Evolutionary conservation across 2,329 filamentous ascomycete species (phyloP).

Genomic region (Teratosphaeriaceae sp.): DNA sequence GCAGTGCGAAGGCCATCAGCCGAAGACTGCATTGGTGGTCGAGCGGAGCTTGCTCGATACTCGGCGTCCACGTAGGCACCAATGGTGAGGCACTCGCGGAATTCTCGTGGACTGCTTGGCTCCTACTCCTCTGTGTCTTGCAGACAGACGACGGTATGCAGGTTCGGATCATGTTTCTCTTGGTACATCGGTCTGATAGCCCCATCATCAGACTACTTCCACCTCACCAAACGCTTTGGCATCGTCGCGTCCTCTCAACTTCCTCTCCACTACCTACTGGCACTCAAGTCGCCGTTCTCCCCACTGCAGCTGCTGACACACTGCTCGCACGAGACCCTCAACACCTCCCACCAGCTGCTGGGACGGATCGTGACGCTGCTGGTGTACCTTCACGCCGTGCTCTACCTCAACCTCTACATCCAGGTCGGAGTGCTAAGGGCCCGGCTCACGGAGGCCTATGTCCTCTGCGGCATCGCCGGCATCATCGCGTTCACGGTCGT

Average conservation of each 20-base stretch:
- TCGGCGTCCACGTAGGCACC: slow-evolving; percentile 39
- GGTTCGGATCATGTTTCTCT: not conserved
- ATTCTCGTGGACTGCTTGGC: slow-evolving; percentile 45
- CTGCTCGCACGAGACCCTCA: slow-evolving; percentile 50
- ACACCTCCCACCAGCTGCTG: slow-evolving; percentile 51
- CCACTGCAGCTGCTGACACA: slow-evolving; percentile 47
- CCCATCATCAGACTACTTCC: slow-evolving; percentile 50
- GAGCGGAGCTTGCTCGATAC: slow-evolving; percentile 16
- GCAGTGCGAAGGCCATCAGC: not conserved
- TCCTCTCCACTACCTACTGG: slow-evolving; percentile 53
- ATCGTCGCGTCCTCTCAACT: slow-evolving; percentile 54
- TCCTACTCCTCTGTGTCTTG: slow-evolving; percentile 44
- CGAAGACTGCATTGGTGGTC: slow-evolving; percentile 30
- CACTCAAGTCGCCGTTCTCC: slow-evolving; percentile 45
- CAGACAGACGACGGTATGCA: slow-evolving; percentile 49
- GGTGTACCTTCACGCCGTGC: slow-evolving; percentile 44
- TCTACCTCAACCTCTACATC: slow-evolving; percentile 55
- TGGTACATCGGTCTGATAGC: not conserved
- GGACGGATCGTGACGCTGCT: slow-evolving; percentile 49
- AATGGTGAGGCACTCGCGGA: slow-evolving; percentile 45
- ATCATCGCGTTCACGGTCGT: slow-evolving; percentile 39
- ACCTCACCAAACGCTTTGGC: slow-evolving; percentile 56
- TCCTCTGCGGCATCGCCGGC: slow-evolving; percentile 49
- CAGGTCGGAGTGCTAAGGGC: slow-evolving; percentile 44
- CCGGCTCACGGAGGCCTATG: slow-evolving; percentile 50